phyloP scores from a whole-genome alignment of 1,284 basidiomycete genomes.

The Moesziomyces sp. region DNA sequence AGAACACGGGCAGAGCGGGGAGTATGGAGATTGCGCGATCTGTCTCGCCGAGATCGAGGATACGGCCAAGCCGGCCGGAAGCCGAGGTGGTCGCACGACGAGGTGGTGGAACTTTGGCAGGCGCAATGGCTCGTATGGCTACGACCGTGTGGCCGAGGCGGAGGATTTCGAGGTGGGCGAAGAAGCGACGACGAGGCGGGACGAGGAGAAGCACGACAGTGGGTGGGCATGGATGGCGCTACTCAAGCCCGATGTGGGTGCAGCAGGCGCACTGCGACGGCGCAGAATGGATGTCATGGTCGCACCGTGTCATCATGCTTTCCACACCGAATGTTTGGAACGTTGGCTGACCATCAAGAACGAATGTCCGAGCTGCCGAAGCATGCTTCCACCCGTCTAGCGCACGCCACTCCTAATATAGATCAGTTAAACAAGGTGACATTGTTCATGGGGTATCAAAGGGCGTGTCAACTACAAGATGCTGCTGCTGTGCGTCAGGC shows the following conservation, averaged over 20 bases:
- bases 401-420: too few species aligned
- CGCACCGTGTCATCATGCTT: conserved; percentile 40
- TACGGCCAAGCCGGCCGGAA: neutral
- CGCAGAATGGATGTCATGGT: conserved; percentile 42
- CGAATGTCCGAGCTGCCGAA: conserved; percentile 49
- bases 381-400: conserved; percentile 25
- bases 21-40: conserved; percentile 37
- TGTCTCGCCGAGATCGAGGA: conserved; percentile 31
- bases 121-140: neutral
- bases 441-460: too few species aligned
- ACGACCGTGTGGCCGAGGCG: conserved; percentile 17
- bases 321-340: conserved; percentile 45
- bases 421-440: too few species aligned
- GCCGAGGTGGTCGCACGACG: too few species aligned
- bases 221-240: neutral
- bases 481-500: neutral
- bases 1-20: neutral
- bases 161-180: conserved; percentile 19
- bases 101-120: conserved; percentile 2
- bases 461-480: too few species aligned
- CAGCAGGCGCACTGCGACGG: conserved; percentile 7
- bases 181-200: neutral
- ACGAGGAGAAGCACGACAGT: too few species aligned
- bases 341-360: conserved; percentile 46
- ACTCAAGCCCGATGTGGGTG: conserved; percentile 13